A percentile compares a stretch with the other conserved stretches of the same genome.
Evolutionary conservation across 2,329 filamentous ascomycete species (phyloP).

Genomic region (Sphaerostilbella broomeana): DNA sequence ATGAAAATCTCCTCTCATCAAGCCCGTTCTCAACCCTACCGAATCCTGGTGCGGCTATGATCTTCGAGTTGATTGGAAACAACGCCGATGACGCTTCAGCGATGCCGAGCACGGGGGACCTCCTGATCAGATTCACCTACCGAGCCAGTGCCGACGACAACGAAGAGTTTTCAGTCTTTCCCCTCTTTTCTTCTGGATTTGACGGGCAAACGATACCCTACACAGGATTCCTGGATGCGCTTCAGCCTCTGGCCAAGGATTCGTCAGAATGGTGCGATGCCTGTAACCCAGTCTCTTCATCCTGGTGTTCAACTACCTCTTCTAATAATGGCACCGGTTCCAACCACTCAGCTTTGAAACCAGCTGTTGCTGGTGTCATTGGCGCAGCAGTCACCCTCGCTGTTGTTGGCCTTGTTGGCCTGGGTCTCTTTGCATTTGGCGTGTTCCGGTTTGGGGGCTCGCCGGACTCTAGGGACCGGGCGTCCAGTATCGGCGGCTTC

Average conservation of each 20-base stretch:
- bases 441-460: conserved; percentile 27
- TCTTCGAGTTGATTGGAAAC: conserved; percentile 56
- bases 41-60: conserved; percentile 66
- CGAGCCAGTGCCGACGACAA: conserved; percentile 38
- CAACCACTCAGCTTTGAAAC: conserved; percentile 20
- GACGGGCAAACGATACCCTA: conserved; percentile 31
- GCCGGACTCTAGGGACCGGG: conserved; percentile 6
- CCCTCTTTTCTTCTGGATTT: conserved; percentile 35
- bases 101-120: conserved; percentile 28
- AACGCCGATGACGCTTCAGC: conserved; percentile 13
- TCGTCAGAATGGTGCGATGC: conserved; percentile 37
- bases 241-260: conserved; percentile 30
- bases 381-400: conserved; percentile 37
- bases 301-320: conserved; percentile 32
- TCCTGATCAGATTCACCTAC: conserved; percentile 53
- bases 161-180: conserved; percentile 29
- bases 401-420: conserved; percentile 27
- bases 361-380: conserved; percentile 40
- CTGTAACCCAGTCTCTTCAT: conserved; percentile 29
- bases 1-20: conserved; percentile 44
- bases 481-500: conserved; percentile 32
- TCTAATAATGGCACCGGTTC: conserved; percentile 1
- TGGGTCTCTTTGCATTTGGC: conserved; percentile 28
- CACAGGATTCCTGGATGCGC: conserved; percentile 31
- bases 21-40: conserved; percentile 38